These are phyloP conservation scores for Ustilago crameri DNA, from an alignment of 1,284 basidiomycete species.

Conservation along the genomic window DNA sequence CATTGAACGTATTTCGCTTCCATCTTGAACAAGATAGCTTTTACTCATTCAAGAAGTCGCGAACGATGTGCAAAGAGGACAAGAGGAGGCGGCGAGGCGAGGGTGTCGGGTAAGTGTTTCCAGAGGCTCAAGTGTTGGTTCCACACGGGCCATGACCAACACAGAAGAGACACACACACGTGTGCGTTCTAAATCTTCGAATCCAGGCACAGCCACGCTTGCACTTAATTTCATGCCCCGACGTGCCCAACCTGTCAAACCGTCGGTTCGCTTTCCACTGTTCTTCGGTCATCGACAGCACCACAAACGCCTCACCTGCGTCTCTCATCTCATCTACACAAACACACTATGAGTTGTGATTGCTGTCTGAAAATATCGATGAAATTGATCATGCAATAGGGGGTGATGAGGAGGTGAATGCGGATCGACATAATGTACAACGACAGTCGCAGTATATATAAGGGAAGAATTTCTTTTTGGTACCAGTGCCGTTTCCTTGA, in stretches of 20 bases:
- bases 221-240: too few species aligned
- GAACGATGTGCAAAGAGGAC: background rate
- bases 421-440: constrained; percentile 36
- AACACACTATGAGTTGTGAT: background rate
- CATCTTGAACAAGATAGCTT: constrained; percentile 33
- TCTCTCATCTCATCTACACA: background rate
- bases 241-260: too few species aligned
- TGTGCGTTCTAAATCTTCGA: background rate
- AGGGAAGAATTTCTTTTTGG: background rate
- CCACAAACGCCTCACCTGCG: too few species aligned
- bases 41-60: too few species aligned
- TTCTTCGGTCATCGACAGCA: too few species aligned
- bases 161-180: constrained; percentile 8
- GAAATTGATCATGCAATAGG: background rate
- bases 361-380: background rate
- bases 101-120: background rate
- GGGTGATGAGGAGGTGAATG: background rate
- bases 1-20: constrained; percentile 50
- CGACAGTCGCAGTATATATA: constrained; percentile 6
- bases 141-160: background rate
- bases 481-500: constrained; percentile 41
- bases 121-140: constrained; percentile 13
- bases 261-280: too few species aligned
- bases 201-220: constrained; percentile 20
- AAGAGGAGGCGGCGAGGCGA: background rate